Evolutionary conservation across 2,329 filamentous ascomycete genomes (phyloP).

Genomic region (Ophiostoma sp.): DNA sequence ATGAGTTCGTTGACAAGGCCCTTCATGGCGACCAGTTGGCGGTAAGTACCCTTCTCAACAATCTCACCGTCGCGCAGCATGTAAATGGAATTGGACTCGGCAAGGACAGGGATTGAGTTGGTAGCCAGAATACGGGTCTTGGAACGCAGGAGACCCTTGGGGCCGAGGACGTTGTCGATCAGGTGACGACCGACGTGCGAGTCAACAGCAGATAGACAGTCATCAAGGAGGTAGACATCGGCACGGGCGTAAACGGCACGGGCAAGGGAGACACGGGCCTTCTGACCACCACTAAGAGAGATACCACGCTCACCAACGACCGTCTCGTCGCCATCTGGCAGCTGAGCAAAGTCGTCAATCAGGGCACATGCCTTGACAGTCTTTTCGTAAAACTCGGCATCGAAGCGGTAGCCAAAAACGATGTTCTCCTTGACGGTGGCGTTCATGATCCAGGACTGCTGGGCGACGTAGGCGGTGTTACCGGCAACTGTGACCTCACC

Average conservation of each 20-base stretch:
- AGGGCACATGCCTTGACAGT: slow-evolving; percentile 89
- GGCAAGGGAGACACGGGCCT: slow-evolving; percentile 85
- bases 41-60: slow-evolving; percentile 82
- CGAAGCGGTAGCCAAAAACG: slow-evolving; percentile 89
- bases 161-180: slow-evolving; percentile 87
- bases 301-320: slow-evolving; percentile 96
- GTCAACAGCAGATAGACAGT: slow-evolving; percentile 94
- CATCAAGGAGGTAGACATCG: slow-evolving; percentile 93
- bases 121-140: slow-evolving; percentile 93
- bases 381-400: slow-evolving; percentile 88
- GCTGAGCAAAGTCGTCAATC: slow-evolving; percentile 79
- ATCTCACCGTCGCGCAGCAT: slow-evolving; percentile 78
- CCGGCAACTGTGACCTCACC: slow-evolving; percentile 81
- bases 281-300: slow-evolving; percentile 91
- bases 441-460: slow-evolving; percentile 95
- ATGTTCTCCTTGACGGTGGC: slow-evolving; percentile 97
- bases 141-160: slow-evolving; percentile 70
- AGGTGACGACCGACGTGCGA: slow-evolving; percentile 93
- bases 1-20: slow-evolving; percentile 82
- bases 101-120: slow-evolving; percentile 86
- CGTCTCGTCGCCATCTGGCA: slow-evolving; percentile 94
- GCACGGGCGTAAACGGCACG: slow-evolving; percentile 92
- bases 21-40: slow-evolving; percentile 88
- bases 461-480: slow-evolving; percentile 82
- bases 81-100: slow-evolving; percentile 83